Conservation (phyloP, 73 alveolate species). For the Effrenium voratum region DNA sequence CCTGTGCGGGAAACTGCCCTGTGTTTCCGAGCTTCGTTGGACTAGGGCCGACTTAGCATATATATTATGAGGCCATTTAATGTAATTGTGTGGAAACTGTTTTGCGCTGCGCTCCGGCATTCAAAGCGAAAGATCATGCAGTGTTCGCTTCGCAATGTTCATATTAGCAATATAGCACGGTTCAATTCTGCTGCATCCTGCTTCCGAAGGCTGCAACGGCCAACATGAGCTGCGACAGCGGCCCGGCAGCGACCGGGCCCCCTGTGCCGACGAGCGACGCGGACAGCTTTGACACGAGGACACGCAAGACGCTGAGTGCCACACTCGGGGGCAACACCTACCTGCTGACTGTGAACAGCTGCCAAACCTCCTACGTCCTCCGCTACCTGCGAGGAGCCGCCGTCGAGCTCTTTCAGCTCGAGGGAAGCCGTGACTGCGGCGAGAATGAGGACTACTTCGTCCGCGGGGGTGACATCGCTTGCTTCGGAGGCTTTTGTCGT, state of each 20-base stretch:
- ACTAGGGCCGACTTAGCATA: too few relatives aligned
- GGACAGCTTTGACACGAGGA: not conserved
- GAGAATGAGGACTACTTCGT: not conserved
- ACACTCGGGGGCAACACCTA: not conserved
- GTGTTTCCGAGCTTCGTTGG: too few relatives aligned
- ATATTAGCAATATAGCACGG: not conserved
- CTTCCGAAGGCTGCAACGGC: not conserved
- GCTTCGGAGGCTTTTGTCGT: not conserved
- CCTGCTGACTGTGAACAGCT: not conserved
- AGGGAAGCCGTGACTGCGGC: not conserved
- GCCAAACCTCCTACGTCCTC: not conserved
- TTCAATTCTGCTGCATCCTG: not conserved
- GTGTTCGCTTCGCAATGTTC: too few relatives aligned
- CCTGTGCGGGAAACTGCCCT: too few relatives aligned
- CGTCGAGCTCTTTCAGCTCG: not conserved
- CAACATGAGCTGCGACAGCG: not conserved
- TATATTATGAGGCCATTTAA: too few relatives aligned
- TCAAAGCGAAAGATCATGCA: too few relatives aligned
- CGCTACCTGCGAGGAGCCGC: not conserved
- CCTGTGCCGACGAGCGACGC: conserved; percentile 6
- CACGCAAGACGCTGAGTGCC: not conserved
- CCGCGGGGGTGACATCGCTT: conserved; percentile 8
- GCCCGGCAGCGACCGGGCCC: not conserved
- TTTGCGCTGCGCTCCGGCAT: too few relatives aligned
- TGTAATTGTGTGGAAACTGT: too few relatives aligned